Base-by-base conservation (phyloP, 2,329 filamentous ascomycete genomes). In the Calonectria crousiana region DNA sequence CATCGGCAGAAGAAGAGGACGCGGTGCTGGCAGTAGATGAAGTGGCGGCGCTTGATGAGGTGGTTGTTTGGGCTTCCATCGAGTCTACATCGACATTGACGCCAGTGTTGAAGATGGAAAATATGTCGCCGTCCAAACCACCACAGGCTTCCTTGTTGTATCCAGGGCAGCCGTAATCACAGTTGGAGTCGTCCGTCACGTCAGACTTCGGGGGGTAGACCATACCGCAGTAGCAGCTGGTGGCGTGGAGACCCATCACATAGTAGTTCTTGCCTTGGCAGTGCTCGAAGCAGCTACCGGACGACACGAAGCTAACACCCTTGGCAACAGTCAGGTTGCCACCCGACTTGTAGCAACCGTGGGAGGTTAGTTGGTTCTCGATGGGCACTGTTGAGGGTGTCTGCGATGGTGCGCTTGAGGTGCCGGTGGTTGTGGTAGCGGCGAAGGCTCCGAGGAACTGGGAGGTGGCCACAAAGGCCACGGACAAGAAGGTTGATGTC, bases 191-290 rank as follows among this genome's bases (percentile, higher is more conserved):
- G 56, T 89, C 85, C 9, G 91, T 89, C 74, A 92, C 82, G 51
- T 86, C 86, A 20, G 86, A 86, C 49, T 86, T 80, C 20, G 92
- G 87, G 0, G 95, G 95, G 62, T 96, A 89, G 73, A 88, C 84
- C 76, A 91, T 86, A 73, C 95, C 95, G 81, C 95, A 98, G 80
- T 88, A 94, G 85, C 95, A 98, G 23, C 88, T 87, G 20, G 90
- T 90, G 23, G 89, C 88, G 10, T 89, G 90, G 56, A 94, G 85
- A 38, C 89, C 95, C 79, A 93, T 91, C 10, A 95, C 93, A 1
- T 88, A 78, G 38, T 83, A 86, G 44, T 89, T 87, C 10, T 86
- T 80, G 0, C 84, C 80, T 3, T 84, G 81, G 79, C 89, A 91
- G 1, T 78, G 66, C 0, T 77, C 36, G 18, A 76, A 78, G 78